Base-by-base conservation (phyloP, 2,329 filamentous ascomycete genomes). In the Xylaria sp. region DNA sequence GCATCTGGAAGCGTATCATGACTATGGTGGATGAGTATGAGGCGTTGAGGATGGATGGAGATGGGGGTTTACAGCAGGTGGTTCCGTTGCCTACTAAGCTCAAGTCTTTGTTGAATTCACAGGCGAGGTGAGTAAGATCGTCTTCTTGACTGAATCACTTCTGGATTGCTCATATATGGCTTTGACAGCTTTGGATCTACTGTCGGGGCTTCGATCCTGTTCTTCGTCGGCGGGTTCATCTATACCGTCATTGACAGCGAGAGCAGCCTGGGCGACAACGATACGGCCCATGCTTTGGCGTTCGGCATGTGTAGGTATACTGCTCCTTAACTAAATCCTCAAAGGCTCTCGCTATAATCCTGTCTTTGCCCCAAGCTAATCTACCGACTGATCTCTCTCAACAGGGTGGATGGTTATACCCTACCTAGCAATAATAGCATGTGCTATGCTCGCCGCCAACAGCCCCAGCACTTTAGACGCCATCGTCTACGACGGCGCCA, bases 371-470 rank as follows among this genome's bases (percentile, higher is more conserved):
- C 8, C 39, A 3, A 4, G 7, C 15, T 37, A 25, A 56, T 8
- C 15, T 39, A 7, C 9, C 28, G 23, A 28, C 46, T 31, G 10
- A 34, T 41, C n/a, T 34, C 37, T 25, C 51, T 13, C 2, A 34
- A 61, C 31, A 78, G 78, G 78, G 78, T 80, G 77, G 77, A 79
- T 79, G 77, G 76, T 78, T 10, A 77, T 80, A 48, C 77, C 78
- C 0, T 76, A 77, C 34, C 73, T 79, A 3, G 78, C 78, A 50
- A 79, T 79, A 9, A 72, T 79, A 1, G 76, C 78, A 2, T 78
- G 76, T 57, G 76, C 77, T 37, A 78, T 80, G 77, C 73, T 80
- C 2, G 78, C 78, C 12, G 71, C 77, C 12, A 78, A 77, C 34
- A 77, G 73, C 57, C 76, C 77, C 3, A 76, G 74, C 51, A 74